A percentile compares a stretch with the other conserved stretches of the same genome.
Conservation (phyloP, 2,329 filamentous ascomycete genomes). For the Pseudogymnoascus verrucosus region DNA sequence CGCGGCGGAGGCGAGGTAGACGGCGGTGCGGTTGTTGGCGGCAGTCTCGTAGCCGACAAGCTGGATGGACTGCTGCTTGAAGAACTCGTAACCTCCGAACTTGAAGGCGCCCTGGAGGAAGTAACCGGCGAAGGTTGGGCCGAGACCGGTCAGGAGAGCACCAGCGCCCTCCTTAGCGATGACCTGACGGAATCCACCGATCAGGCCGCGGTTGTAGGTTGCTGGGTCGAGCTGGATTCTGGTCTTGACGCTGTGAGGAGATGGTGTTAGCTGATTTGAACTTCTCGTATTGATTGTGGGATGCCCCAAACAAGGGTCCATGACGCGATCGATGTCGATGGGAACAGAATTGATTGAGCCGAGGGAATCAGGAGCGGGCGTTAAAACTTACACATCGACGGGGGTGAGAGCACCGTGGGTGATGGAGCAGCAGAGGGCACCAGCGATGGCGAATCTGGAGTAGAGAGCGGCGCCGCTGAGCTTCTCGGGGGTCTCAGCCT, state of each 20-base stretch:
- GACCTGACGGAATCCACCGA: constrained; percentile 82
- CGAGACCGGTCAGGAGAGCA: constrained; percentile 77
- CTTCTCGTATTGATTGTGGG: constrained; percentile 12
- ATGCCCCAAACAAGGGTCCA: not conserved
- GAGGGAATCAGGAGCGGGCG: not conserved
- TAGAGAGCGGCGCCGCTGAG: constrained; percentile 67
- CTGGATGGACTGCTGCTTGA: constrained; percentile 89
- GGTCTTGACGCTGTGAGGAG: constrained; percentile 71
- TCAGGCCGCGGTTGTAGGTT: constrained; percentile 81
- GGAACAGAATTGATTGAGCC: not conserved
- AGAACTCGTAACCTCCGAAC: constrained; percentile 92
- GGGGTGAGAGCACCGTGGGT: constrained; percentile 96
- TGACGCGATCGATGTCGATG: not conserved
- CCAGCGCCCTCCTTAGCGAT: constrained; percentile 76
- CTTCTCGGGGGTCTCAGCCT: constrained; percentile 33
- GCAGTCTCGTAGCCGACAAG: constrained; percentile 68
- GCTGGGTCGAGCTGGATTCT: constrained; percentile 86
- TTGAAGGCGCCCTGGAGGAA: constrained; percentile 92
- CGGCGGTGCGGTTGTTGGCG: constrained; percentile 68
- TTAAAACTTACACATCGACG: constrained; percentile 88
- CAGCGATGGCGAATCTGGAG: constrained; percentile 92
- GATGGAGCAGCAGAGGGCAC: constrained; percentile 95
- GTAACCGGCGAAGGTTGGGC: constrained; percentile 81
- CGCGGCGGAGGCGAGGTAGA: constrained; percentile 68
- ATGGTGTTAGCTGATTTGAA: constrained; percentile 19